Evolutionary conservation across 257 asterid genomes (phyloP).

Genomic region (Nicotiana tomentosiformis): DNA sequence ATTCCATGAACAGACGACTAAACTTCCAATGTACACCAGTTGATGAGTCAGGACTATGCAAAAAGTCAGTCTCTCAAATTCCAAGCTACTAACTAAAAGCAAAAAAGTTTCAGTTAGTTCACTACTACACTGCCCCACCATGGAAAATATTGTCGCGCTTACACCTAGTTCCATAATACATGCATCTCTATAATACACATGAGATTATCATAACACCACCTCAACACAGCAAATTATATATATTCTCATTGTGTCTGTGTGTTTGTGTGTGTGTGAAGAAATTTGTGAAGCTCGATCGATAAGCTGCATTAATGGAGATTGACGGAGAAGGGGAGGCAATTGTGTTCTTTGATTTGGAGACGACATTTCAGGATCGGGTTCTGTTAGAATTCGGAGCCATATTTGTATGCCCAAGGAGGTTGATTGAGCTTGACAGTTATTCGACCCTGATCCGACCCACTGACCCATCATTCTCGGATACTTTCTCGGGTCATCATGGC

Average conservation of each 20-base stretch:
- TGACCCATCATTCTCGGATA: background rate
- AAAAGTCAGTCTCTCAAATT: too few relatives aligned
- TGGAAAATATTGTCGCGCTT: background rate
- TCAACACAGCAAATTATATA: background rate
- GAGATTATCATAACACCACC: background rate
- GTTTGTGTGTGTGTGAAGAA: background rate
- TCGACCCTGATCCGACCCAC: slow-evolving; percentile 6
- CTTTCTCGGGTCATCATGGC: background rate
- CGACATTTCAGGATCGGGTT: background rate
- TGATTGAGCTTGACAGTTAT: background rate
- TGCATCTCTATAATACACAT: background rate
- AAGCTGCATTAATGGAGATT: background rate
- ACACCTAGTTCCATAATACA: background rate
- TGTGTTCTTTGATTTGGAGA: slow-evolving; percentile 10
- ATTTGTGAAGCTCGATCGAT: background rate
- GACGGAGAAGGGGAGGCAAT: background rate
- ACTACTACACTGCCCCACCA: background rate
- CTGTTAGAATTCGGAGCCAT: slow-evolving; percentile 5
- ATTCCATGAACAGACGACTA: too few relatives aligned
- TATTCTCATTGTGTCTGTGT: background rate
- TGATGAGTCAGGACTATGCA: too few relatives aligned
- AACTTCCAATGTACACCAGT: too few relatives aligned
- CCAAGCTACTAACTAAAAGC: background rate
- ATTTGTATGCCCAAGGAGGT: slow-evolving; percentile 2
- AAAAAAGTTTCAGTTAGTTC: background rate